Evolutionary conservation across 352 stramenopile genomes (phyloP), one percentile per base, ranked within the genome.

Genomic region (Phytophthora meadii): DNA sequence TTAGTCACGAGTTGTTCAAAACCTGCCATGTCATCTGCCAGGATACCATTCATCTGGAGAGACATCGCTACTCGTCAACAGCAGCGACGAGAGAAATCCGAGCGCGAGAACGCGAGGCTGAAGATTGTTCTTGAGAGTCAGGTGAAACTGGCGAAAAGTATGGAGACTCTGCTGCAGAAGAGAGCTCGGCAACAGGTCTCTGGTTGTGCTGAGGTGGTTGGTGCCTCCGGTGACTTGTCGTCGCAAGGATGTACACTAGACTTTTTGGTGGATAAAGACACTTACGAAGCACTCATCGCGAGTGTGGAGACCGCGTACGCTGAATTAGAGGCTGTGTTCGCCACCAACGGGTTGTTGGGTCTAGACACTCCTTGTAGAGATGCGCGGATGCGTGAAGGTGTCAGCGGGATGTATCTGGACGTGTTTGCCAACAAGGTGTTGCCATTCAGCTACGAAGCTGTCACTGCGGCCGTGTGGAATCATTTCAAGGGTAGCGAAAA

Each of bases 101-200:
- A 85, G 59, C 71, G 73, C 4, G 79, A 88, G 62, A 87, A 87
- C 59, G 73, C 74, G 14, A 76, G 70, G 14, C 68, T 87, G 6
- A 81, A 81, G 11, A 45, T 79, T 14, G 61, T 81, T 19, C 61
- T 88, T 15, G 74, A 84, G 37, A 70, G 77, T n/a, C 79, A 87
- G 28, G 68, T 84, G 44, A 77, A 81, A 44, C 52, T 85, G 42
- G 79, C 79, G 3, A 75, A 74, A 25, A 79, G 68, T 8, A 75
- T 88, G 55, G 70, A 84, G 65, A 76, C 66, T 41, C 51, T 87
- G 42, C 56, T 88, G 17, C 68, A 76, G 22, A 84, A 84, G 49
- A 69, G 74, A 49, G 46, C 70, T 47, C 60, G 65, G 5, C 65
- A 74, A 49, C 66, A 74, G 22, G 41, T 74, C 24, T 70, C 66